A percentile compares a stretch with the other conserved stretches of the same genome.
These are phyloP conservation scores for Diospyros lotus DNA, from an alignment of 148 eudicot genomes.

Conservation along the genomic window DNA sequence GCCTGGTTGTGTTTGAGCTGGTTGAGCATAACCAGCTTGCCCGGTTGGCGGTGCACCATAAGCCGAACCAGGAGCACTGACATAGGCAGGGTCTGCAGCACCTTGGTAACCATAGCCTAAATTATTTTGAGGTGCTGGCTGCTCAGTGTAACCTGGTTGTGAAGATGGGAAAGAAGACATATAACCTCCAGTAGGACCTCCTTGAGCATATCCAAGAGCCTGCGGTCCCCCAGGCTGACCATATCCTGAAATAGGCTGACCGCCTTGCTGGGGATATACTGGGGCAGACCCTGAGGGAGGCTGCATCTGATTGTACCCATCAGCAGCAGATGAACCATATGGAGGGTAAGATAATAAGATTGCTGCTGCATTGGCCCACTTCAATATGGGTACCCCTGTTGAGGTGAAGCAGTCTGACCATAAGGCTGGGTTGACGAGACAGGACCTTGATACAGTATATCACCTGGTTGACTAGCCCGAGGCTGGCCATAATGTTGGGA, in stretches of 20 bases:
- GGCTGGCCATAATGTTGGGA: constrained; percentile 64
- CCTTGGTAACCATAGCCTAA: constrained; percentile 63
- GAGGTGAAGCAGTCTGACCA: constrained; percentile 49
- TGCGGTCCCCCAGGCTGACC: constrained; percentile 53
- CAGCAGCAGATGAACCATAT: constrained; percentile 51
- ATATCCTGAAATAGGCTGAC: constrained; percentile 56
- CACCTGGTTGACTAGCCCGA: constrained; percentile 59
- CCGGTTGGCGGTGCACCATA: constrained; percentile 10
- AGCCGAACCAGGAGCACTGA: constrained; percentile 9
- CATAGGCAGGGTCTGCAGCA: constrained; percentile 22
- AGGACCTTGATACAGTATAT: constrained; percentile 60
- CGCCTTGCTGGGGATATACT: constrained; percentile 58
- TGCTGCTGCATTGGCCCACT: constrained; percentile 40
- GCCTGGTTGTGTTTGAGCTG: constrained; percentile 18
- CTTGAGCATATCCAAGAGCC: constrained; percentile 27
- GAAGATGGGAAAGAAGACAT: constrained; percentile 22
- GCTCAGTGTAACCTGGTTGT: constrained; percentile 54
- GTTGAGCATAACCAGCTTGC: constrained; percentile 18
- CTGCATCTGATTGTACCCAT: constrained; percentile 52
- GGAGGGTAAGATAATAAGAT: constrained; percentile 35
- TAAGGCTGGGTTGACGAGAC: constrained; percentile 45
- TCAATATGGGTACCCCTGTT: constrained; percentile 58
- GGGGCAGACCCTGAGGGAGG: constrained; percentile 37
- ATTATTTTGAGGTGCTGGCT: constrained; percentile 27
- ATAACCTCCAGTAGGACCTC: constrained; percentile 31